phyloP scores from a whole-genome alignment of 2,329 filamentous ascomycete species.

The Xylariaceae sp. region DNA sequence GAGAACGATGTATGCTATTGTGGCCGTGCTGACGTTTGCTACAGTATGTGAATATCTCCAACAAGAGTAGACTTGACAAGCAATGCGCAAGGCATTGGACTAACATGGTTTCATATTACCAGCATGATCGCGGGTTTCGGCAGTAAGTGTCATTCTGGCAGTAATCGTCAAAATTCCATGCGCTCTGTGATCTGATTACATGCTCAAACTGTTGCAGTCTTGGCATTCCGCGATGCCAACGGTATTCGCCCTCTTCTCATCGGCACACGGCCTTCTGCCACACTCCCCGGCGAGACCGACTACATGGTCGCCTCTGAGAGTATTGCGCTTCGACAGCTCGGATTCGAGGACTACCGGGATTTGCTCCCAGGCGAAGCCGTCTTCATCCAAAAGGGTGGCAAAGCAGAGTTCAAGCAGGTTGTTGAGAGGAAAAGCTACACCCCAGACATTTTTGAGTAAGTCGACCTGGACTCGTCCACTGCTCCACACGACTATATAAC shows the following conservation, averaged over 20 bases:
- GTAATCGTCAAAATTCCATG: too few relatives aligned
- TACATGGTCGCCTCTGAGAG: constrained; percentile 84
- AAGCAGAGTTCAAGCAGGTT: constrained; percentile 69
- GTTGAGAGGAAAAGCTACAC: constrained; percentile 62
- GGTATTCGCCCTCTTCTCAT: constrained; percentile 78
- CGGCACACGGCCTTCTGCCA: constrained; percentile 61
- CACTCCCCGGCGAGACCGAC: constrained; percentile 56
- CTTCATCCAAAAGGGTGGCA: constrained; percentile 69
- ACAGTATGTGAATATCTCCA: too few relatives aligned
- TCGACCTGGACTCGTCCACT: background rate
- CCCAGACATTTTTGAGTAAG: constrained; percentile 49
- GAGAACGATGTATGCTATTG: too few relatives aligned
- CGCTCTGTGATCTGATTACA: background rate
- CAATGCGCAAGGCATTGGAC: background rate
- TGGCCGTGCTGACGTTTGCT: too few relatives aligned
- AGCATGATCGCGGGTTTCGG: constrained; percentile 78
- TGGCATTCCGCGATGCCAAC: constrained; percentile 61
- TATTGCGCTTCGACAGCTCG: constrained; percentile 69
- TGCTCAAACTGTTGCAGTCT: constrained; percentile 6
- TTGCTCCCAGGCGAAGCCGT: constrained; percentile 74
- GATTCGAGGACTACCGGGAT: constrained; percentile 66
- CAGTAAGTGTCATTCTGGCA: constrained; percentile 28
- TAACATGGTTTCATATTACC: background rate
- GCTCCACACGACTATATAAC: background rate
- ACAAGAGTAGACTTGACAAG: too few relatives aligned